Base-by-base conservation (phyloP, 164 flowering plant genomes). In the Dillenia turbinata region DNA sequence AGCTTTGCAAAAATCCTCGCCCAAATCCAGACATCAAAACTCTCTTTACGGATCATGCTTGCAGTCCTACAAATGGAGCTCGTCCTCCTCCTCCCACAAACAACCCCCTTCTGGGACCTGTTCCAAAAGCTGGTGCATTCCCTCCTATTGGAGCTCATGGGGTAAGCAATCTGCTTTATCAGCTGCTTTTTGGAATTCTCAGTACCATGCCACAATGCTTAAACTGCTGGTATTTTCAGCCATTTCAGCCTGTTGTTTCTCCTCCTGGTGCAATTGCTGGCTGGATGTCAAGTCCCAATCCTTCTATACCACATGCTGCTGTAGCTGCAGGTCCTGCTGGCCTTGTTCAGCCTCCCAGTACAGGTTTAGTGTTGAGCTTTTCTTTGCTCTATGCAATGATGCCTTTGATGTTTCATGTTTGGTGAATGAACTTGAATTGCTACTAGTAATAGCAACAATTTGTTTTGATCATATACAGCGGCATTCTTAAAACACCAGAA, bases 1-100 rank as follows among this genome's bases (percentile, higher is more conserved):
- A 86, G 61, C 85, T 86, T 44, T 86, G 92, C 76, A 86, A 86
- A 75, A 81, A 78, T 59, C 92, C 86, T 22, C 78, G 85, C 14
- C 74, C 84, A 11, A 86, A 84, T 61, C 92, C 92, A 15, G 88
- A 86, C 48, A 86, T 86, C 15, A 86, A 82, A 67, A 86, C 88
- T 5, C 83, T 86, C 24, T 86, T 86, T 60, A 69, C 69, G 0
- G 92, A 86, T 66, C 92, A 86, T 70, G 66, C 84, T 44, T 86
- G 92, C 57, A 56, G 69, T 65, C 71, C 78, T 54, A 68, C 70
- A 47, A 86, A 82, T 65, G 91, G 91, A 15, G 73, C 80, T 52
- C 81, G 80, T 16, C 69, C 79, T 43, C 83, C 84, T 49, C 73
- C 87, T 48, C 88, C 86, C 16, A 49, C 70, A 9, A 83, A 80